These are phyloP conservation scores for Flaveria brownii DNA, from an alignment of 129 eudicot genomes.

Conservation along the genomic window DNA sequence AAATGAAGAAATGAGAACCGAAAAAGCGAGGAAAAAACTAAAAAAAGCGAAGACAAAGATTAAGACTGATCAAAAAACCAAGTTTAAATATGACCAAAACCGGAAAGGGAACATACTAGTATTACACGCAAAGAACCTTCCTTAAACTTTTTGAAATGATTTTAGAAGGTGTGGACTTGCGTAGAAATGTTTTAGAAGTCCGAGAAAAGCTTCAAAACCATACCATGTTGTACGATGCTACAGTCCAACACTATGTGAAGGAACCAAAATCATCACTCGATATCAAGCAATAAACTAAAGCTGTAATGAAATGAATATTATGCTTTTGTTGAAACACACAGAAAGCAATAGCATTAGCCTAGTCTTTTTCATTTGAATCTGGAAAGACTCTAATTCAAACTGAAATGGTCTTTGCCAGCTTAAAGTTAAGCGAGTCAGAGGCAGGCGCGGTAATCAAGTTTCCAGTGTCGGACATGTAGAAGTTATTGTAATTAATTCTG, in stretches of 20 bases:
- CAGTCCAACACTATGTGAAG: background rate
- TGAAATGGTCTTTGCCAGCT: conserved; percentile 51
- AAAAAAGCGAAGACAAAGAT: too few relatives aligned
- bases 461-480: conserved; percentile 87
- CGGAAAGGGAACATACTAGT: too few relatives aligned
- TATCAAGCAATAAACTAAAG: background rate
- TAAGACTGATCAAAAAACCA: too few relatives aligned
- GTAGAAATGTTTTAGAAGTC: too few relatives aligned
- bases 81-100: too few relatives aligned
- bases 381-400: conserved; percentile 17
- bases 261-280: background rate
- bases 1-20: too few relatives aligned
- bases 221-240: too few relatives aligned
- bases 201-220: too few relatives aligned
- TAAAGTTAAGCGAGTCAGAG: conserved; percentile 50
- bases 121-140: too few relatives aligned
- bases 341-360: background rate
- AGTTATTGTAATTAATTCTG: conserved; percentile 79
- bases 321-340: conserved; percentile 1
- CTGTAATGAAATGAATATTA: background rate
- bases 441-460: conserved; percentile 65
- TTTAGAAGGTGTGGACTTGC: too few relatives aligned
- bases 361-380: background rate
- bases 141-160: too few relatives aligned
- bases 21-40: too few relatives aligned